These are phyloP conservation scores for Nymphaea colorata DNA, from an alignment of 164 flowering plant genomes.

Conservation along the genomic window DNA sequence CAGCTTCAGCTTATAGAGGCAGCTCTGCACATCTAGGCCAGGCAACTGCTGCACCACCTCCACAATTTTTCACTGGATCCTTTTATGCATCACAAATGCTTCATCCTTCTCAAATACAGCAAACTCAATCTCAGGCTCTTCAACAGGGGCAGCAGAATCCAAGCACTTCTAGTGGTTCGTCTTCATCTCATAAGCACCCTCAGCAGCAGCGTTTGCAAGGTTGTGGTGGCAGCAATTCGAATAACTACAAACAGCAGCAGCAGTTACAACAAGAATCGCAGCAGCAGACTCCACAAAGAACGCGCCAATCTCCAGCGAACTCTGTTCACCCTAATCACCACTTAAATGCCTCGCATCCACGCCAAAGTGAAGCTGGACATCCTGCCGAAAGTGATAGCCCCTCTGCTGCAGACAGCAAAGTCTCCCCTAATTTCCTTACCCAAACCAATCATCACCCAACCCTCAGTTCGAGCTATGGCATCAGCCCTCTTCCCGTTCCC, in stretches of 20 bases:
- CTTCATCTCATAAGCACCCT: conserved; percentile 75
- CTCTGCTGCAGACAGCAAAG: conserved; percentile 57
- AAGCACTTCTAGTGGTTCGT: conserved; percentile 59
- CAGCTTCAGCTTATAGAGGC: conserved; percentile 47
- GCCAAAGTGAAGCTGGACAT: conserved; percentile 25
- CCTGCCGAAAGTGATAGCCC: conserved; percentile 58
- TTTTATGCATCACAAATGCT: conserved; percentile 87
- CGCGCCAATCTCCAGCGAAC: background rate
- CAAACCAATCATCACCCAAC: conserved; percentile 8
- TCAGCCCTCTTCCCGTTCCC: conserved; percentile 29
- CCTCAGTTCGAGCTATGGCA: background rate
- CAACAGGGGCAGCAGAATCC: conserved; percentile 41
- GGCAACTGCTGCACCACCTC: background rate
- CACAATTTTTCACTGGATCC: conserved; percentile 54
- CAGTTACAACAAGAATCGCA: background rate
- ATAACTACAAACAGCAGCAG: conserved; percentile 34
- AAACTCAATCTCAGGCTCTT: conserved; percentile 34
- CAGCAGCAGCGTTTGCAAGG: conserved; percentile 48
- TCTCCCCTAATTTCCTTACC: conserved; percentile 42
- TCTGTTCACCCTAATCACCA: background rate
- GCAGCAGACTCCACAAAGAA: background rate
- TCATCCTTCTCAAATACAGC: conserved; percentile 80
- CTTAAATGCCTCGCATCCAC: conserved; percentile 21
- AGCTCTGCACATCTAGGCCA: conserved; percentile 15
- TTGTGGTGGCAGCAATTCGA: conserved; percentile 9